Percentiles rank a stretch among this genome's conserved stretches.
Evolutionary conservation across 208 protist genomes (phyloP).

Genomic region (Crithidia brevicula): DNA sequence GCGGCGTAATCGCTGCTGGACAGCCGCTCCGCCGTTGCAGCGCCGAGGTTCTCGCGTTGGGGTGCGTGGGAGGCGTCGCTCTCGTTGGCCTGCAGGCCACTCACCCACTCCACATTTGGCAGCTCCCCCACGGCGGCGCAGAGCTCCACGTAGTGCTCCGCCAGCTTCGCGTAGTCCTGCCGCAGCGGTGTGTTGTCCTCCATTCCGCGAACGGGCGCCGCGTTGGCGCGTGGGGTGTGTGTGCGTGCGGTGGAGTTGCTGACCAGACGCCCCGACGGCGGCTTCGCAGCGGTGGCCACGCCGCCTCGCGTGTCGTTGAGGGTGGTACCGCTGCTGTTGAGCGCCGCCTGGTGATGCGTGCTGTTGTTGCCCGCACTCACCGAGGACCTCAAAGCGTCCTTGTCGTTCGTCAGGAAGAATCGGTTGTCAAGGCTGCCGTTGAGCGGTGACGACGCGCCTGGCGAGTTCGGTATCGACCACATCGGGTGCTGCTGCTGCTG

Average conservation of each 20-base stretch:
- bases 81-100: constrained; percentile 13
- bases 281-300: neutral
- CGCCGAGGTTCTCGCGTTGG: neutral
- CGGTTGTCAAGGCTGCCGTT: constrained; percentile 24
- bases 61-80: neutral
- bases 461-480: constrained; percentile 20
- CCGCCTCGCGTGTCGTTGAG: constrained; percentile 3
- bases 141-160: constrained; percentile 49
- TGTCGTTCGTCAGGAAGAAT: constrained; percentile 12
- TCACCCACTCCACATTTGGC: constrained; percentile 69
- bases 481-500: constrained; percentile 3
- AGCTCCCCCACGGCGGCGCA: constrained; percentile 61
- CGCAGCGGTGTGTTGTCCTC: constrained; percentile 5
- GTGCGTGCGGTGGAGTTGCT: constrained; percentile 3
- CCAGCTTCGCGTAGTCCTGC: constrained; percentile 36
- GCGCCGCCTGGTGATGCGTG: neutral
- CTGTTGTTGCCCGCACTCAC: neutral
- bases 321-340: neutral
- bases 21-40: neutral
- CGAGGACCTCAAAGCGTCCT: constrained; percentile 8
- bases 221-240: constrained; percentile 13
- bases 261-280: constrained; percentile 19
- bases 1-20: constrained; percentile 4
- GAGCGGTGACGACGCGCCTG: constrained; percentile 26
- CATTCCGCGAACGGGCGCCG: neutral